Base-by-base conservation (phyloP, 2,329 filamentous ascomycete species). In the Aspergillus piperis region DNA sequence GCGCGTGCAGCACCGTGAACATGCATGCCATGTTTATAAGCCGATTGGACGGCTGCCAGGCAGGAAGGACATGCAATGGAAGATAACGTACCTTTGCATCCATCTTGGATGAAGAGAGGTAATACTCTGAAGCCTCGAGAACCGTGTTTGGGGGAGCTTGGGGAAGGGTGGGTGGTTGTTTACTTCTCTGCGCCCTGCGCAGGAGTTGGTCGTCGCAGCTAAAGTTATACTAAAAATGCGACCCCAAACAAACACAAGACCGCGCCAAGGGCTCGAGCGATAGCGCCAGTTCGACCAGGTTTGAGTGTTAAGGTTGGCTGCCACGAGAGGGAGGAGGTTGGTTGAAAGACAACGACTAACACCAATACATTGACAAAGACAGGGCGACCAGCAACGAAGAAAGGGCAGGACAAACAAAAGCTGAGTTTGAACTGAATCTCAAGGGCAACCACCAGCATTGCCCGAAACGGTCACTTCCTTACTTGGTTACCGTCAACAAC, bases 41-140 rank as follows among this genome's bases (percentile, higher is more conserved):
- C 47, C 47, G 47, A 50, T 30, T 50, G 23, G 47, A 27, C n/a
- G 25, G 23, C 11, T 30, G 47, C 54, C 32, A 17, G 42, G 25
- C 10, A 8, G 30, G 53, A n/a, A 32, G 53, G 39, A 57, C 41
- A 15, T 17, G 23, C 32, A 66, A 69, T 56, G 54, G 54, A 58
- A 64, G 61, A 68, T 39, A 65, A 72, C 75, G 64, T 74, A 81
- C 80, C 74, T 81, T 81, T 64, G 78, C 78, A 70, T 82, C 79
- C 80, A 82, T 82, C 23, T 62, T 75, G 61, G 50, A 54, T 41
- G 17, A 49, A 36, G 11, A 32, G 32, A 56, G 25, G 30, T 8
- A 4, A 11, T 47, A 49, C 32, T 44, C 54, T 51, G 42, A 60
- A 44, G 49, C 36, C 61, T 63, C 60, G 58, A 62, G 61, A 57